These are phyloP conservation scores for Aspergillus olivimuriae DNA, from an alignment of 495 filamentous ascomycete species.

Conservation along the genomic window DNA sequence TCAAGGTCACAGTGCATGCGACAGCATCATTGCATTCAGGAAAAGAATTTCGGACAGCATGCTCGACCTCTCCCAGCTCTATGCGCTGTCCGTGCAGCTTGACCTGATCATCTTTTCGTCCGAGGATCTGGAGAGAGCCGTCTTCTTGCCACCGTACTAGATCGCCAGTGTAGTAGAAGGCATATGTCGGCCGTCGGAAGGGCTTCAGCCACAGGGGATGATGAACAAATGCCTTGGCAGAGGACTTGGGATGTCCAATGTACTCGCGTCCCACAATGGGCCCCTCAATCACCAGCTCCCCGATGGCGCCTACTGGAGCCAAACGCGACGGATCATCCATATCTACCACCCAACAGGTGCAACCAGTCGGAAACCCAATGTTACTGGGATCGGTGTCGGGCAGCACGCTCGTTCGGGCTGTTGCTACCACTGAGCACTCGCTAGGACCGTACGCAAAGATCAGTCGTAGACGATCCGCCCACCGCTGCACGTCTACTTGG, in stretches of 20 bases:
- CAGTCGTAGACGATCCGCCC: background rate
- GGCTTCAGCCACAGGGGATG: background rate
- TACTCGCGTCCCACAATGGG: too few relatives aligned
- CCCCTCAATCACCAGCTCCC: too few relatives aligned
- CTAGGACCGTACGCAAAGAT: slow-evolving; percentile 13
- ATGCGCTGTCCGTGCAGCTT: slow-evolving; percentile 37
- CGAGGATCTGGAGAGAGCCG: slow-evolving; percentile 13
- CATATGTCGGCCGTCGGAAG: background rate
- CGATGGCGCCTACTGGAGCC: too few relatives aligned
- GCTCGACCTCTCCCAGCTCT: slow-evolving; percentile 36
- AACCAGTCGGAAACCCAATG: too few relatives aligned
- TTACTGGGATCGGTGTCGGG: background rate
- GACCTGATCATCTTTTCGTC: slow-evolving; percentile 29
- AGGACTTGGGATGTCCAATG: slow-evolving; percentile 44
- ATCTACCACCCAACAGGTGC: too few relatives aligned
- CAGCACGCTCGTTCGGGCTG: background rate
- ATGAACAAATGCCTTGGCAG: slow-evolving; percentile 11
- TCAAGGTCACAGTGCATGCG: too few relatives aligned
- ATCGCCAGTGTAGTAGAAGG: slow-evolving; percentile 27
- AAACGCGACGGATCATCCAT: too few relatives aligned
- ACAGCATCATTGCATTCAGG: too few relatives aligned
- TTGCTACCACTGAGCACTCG: slow-evolving; percentile 33
- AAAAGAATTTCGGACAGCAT: too few relatives aligned
- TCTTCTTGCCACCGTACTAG: slow-evolving; percentile 14
- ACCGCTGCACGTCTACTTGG: background rate